A percentile compares a stretch with the other conserved stretches of the same genome.
phyloP scores from a whole-genome alignment of 306 rosid species.

The Oemleria cerasiformis region DNA sequence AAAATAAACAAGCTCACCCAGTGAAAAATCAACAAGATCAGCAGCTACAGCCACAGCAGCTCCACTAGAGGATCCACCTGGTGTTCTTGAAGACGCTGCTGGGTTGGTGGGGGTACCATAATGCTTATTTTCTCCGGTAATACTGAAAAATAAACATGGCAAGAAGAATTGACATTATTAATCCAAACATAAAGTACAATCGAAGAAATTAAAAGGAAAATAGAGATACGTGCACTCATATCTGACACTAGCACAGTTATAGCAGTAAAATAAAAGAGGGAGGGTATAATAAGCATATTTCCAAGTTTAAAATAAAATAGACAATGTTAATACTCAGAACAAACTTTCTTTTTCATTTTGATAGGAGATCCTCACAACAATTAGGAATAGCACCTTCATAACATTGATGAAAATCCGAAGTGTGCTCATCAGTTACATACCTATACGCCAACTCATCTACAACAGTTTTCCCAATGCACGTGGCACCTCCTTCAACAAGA shows the following conservation, averaged over 20 bases:
- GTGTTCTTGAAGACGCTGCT: slow-evolving; percentile 54
- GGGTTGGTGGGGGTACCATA: slow-evolving; percentile 88
- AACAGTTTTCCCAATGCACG: slow-evolving; percentile 75
- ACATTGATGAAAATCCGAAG: not conserved
- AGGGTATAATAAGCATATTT: too few relatives aligned
- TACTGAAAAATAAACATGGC: slow-evolving; percentile 44
- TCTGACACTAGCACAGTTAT: too few relatives aligned
- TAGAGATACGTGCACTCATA: not conserved
- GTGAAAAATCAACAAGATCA: slow-evolving; percentile 71
- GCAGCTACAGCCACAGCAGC: slow-evolving; percentile 97
- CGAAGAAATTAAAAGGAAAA: slow-evolving; percentile 2
- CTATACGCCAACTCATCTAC: slow-evolving; percentile 69
- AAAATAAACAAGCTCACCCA: slow-evolving; percentile 56
- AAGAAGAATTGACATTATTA: not conserved
- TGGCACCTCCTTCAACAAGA: slow-evolving; percentile 91
- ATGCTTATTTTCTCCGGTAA: slow-evolving; percentile 78
- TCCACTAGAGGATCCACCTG: slow-evolving; percentile 94
- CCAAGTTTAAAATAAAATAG: too few relatives aligned
- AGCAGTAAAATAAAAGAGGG: too few relatives aligned
- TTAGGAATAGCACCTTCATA: not conserved
- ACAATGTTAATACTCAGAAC: not conserved
- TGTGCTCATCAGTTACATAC: slow-evolving; percentile 31
- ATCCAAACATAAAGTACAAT: not conserved
- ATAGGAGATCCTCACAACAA: not conserved
- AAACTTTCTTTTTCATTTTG: not conserved